A percentile compares a stretch with the other conserved stretches of the same genome.
These are phyloP conservation scores for Fomitopsis serialis DNA, from an alignment of 768 basidiomycete species.

Conservation along the genomic window DNA sequence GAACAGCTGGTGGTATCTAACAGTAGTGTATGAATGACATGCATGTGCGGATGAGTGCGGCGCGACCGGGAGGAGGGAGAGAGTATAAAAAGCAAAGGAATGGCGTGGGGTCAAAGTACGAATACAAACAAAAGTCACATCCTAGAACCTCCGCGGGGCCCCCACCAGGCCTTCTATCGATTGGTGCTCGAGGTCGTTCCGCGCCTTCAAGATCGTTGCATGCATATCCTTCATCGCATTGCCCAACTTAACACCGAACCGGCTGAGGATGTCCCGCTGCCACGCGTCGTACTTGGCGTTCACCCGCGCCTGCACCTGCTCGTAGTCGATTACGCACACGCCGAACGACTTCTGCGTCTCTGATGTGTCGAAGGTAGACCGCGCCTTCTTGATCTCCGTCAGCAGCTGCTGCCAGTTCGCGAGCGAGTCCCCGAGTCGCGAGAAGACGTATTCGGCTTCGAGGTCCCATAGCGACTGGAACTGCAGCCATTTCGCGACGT, in stretches of 20 bases:
- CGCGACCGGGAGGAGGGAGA: neutral
- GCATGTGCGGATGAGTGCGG: neutral
- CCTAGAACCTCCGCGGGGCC: conserved; percentile 34
- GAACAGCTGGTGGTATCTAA: neutral
- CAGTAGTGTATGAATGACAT: neutral
- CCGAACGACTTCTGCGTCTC: conserved; percentile 91
- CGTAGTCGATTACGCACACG: conserved; percentile 93
- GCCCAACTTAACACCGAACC: conserved; percentile 91
- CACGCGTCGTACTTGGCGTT: conserved; percentile 98
- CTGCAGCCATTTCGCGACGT: conserved; percentile 96
- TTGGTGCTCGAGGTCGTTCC: conserved; percentile 94
- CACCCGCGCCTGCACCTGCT: conserved; percentile 95
- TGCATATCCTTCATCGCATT: conserved; percentile 98
- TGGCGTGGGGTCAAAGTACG: neutral
- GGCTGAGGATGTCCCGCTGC: conserved; percentile 90
- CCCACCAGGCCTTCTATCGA: conserved; percentile 88
- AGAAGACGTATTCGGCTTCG: conserved; percentile 95
- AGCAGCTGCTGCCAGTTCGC: conserved; percentile 93
- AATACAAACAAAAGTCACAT: neutral
- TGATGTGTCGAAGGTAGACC: conserved; percentile 94
- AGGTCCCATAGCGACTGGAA: conserved; percentile 99
- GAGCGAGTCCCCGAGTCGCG: conserved; percentile 89
- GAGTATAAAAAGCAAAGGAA: neutral
- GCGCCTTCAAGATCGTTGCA: conserved; percentile 83
- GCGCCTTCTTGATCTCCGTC: conserved; percentile 94